Base-by-base conservation (phyloP, 2,329 filamentous ascomycete species). In the Sporothrix sp. region DNA sequence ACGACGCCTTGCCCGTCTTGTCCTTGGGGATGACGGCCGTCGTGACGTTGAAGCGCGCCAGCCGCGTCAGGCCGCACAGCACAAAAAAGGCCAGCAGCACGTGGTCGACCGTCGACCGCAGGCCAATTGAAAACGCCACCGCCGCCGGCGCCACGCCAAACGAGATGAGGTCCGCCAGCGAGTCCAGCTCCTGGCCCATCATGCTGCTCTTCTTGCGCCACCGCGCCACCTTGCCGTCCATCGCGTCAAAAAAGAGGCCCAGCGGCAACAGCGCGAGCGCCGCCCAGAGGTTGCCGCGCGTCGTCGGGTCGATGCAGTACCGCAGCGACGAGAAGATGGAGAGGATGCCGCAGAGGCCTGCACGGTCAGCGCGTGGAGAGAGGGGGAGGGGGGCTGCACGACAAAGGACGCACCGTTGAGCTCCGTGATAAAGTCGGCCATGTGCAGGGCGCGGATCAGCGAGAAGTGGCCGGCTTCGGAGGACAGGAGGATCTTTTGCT, bases 141-240 rank as follows among this genome's bases (percentile, higher is more conserved):
- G 82, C 82, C 40, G 93, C 90, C 27, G 93, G 91, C 40, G 90
- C 82, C 47, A 96, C 83, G 59, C 93, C 93, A 64, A 98, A 98
- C 14, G 93, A 96, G 62, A 98, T 87, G 74, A 98, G 67, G 66
- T 98, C 93, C 50, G 93, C 93, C 43, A 98, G 75, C 7, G 91
- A 97, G 67, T 98, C 93, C 51, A 98, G 73, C 69, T 98, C 93
- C 68, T 96, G 91, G 11, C 93, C 93, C 91, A 98, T 97, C 65
- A 98, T 74, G 61, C 87, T 94, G 62, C 87, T 93, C 82, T 96
- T 98, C 71, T 88, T 85, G 65, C 93, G 82, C 93, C 93, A 97
- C 58, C 93, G 78, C 56, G 93, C 93, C 51, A 98, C 90, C 65
- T 90, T 93, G 63, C 93, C 93, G 67, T 98, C 93, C 76, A 97